Conservation (phyloP, 441 rosid genomes). For the Viola pubescens region DNA sequence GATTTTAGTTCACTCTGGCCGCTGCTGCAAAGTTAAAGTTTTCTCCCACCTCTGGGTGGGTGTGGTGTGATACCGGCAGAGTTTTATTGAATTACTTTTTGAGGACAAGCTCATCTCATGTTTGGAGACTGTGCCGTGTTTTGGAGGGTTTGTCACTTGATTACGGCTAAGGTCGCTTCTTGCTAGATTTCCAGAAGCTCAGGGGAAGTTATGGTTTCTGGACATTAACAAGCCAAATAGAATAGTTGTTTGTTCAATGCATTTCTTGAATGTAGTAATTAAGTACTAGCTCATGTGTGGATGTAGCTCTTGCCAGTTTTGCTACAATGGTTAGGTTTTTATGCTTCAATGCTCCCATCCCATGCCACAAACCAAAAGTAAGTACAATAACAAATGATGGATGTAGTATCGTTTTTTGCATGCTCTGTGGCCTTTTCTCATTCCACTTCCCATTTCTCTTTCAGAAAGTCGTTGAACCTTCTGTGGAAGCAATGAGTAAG, state of each 20-base stretch:
- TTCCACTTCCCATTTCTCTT: slow-evolving; percentile 11
- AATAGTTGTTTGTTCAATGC: slow-evolving; percentile 16
- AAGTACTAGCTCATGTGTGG: slow-evolving; percentile 13
- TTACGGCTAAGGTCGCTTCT: slow-evolving; percentile 64
- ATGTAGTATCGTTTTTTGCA: slow-evolving; percentile 6
- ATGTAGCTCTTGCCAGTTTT: slow-evolving; percentile 28
- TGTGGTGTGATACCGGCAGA: slow-evolving; percentile 65
- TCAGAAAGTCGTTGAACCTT: slow-evolving; percentile 33
- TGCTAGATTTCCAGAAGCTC: slow-evolving; percentile 23
- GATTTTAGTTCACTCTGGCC: slow-evolving; percentile 88
- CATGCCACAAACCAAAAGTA: slow-evolving; percentile 59
- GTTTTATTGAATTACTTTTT: slow-evolving; percentile 44
- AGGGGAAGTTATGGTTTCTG: slow-evolving; percentile 22
- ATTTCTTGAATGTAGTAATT: slow-evolving; percentile 14
- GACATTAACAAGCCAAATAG: slow-evolving; percentile 20
- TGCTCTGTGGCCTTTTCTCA: slow-evolving; percentile 8
- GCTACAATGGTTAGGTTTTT: slow-evolving; percentile 74
- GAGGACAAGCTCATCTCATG: slow-evolving; percentile 66
- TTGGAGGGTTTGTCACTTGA: slow-evolving; percentile 79
- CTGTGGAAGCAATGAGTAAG: slow-evolving; percentile 36
- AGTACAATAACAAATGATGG: slow-evolving; percentile 16
- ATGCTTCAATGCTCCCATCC: slow-evolving; percentile 61
- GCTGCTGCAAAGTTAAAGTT: slow-evolving; percentile 49
- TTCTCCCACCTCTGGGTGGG: slow-evolving; percentile 91
- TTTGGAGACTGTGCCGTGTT: slow-evolving; percentile 86